A percentile compares a stretch with the other conserved stretches of the same genome.
Evolutionary conservation across 192 early-diverging fungal genomes (phyloP).

Genomic region (Lobosporangium transversale): DNA sequence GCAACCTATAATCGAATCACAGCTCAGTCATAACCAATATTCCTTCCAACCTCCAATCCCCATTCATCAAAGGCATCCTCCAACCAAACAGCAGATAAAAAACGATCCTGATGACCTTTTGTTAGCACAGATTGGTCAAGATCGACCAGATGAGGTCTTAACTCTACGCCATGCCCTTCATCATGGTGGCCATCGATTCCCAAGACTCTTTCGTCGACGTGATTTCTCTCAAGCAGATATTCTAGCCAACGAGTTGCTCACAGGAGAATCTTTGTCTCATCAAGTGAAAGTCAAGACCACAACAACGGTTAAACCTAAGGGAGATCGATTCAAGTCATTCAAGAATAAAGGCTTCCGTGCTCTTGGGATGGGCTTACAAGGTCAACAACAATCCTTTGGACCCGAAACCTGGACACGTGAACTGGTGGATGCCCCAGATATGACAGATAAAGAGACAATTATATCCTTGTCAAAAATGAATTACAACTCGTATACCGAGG

Average conservation of each 20-base stretch:
- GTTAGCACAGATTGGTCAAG: not conserved
- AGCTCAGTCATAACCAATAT: constrained; percentile 5
- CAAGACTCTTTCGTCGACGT: constrained; percentile 43
- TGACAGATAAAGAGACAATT: constrained; percentile 77
- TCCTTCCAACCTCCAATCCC: not conserved
- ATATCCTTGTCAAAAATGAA: constrained; percentile 83
- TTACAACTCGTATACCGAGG: constrained; percentile 84
- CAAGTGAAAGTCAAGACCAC: constrained; percentile 43
- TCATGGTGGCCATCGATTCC: constrained; percentile 41
- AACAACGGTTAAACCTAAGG: constrained; percentile 17
- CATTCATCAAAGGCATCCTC: not conserved
- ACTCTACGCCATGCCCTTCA: constrained; percentile 56
- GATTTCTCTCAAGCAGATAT: constrained; percentile 30
- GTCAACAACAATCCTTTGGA: constrained; percentile 35
- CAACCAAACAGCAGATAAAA: too few relatives aligned
- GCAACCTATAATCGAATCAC: constrained; percentile 7
- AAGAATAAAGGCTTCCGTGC: constrained; percentile 73
- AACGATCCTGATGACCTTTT: not conserved
- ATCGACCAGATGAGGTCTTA: constrained; percentile 30
- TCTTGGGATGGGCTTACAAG: constrained; percentile 7
- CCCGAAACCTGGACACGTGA: constrained; percentile 30
- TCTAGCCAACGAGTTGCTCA: constrained; percentile 21
- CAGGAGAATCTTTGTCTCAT: constrained; percentile 38
- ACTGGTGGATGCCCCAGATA: constrained; percentile 68
- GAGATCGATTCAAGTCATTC: constrained; percentile 15